Evolutionary conservation across 352 stramenopile species (phyloP).

Genomic region (Globisporangium acanthophoron): DNA sequence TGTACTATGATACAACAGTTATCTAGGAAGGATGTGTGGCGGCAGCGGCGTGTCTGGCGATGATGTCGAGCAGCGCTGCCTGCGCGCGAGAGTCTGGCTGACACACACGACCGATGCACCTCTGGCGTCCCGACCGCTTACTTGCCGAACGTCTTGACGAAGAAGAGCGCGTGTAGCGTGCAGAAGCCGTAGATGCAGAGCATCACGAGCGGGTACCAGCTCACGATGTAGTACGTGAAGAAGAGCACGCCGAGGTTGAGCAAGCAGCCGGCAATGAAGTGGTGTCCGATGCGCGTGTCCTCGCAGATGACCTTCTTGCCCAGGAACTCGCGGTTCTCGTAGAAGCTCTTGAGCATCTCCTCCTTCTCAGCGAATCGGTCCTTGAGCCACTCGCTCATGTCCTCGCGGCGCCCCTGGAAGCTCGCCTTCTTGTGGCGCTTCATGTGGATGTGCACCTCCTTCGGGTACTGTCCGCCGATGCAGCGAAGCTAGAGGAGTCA

Average conservation of each 20-base stretch:
- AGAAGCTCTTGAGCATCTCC: slow-evolving; percentile 56
- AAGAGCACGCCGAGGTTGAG: slow-evolving; percentile 36
- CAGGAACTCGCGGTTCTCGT: slow-evolving; percentile 43
- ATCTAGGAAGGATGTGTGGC: not conserved
- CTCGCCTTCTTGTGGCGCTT: slow-evolving; percentile 42
- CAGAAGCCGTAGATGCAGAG: slow-evolving; percentile 29
- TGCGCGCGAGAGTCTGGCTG: not conserved
- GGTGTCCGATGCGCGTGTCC: slow-evolving; percentile 22
- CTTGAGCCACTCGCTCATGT: slow-evolving; percentile 62
- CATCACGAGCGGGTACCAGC: slow-evolving; percentile 22
- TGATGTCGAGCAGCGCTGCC: not conserved
- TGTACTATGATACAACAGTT: not conserved
- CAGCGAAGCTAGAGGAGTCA: slow-evolving; percentile 33
- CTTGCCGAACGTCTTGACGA: slow-evolving; percentile 45
- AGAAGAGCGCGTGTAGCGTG: slow-evolving; percentile 36
- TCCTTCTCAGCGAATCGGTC: slow-evolving; percentile 70
- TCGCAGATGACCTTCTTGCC: slow-evolving; percentile 30
- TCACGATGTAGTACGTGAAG: slow-evolving; percentile 26
- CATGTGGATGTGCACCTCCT: slow-evolving; percentile 70
- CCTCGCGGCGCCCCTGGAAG: slow-evolving; percentile 32
- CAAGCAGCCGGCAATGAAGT: slow-evolving; percentile 17
- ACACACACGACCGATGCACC: not conserved
- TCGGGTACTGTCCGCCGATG: slow-evolving; percentile 54
- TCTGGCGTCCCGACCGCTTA: slow-evolving; percentile 6
- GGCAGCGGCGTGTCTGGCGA: not conserved